Base-by-base conservation (phyloP, 176 grass and related monocot genomes). In the Phyllostachys edulis region DNA sequence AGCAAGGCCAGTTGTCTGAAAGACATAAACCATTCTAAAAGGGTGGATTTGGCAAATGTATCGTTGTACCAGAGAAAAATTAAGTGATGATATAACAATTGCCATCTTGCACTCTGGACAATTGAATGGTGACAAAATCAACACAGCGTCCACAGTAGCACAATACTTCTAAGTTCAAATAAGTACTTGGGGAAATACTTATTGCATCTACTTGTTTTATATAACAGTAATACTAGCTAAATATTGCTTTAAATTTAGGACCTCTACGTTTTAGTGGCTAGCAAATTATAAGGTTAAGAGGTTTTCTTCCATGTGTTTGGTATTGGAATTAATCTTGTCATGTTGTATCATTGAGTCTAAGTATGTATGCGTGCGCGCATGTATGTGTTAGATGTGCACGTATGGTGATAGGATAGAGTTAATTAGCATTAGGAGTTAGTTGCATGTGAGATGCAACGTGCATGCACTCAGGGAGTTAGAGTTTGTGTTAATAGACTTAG, bases 21-120 rank as follows among this genome's bases (percentile, higher is more conserved):
- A 68, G 39, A 67, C 15, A 10, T 75, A 67, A 70, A 75, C 7
- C 65, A 56, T 63, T 81, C 34, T 71, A 77, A 65, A 81, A 71
- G 5, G 59, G 65, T n/a, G 4, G 0, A 47, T 41, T 64, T 55
- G 14, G 3, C 57, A 64, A 32, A 65, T 47, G 63, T 78, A 20
- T 13, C 7, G 38, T 47, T 68, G 41, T 72, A 27, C 20, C 14
- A 62, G 29, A 75, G 26, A 42, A 26, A 56, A 80, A 52, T 50
- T 11, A 20, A 75, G n/a, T 45, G 77, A 63, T 46, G 26, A 42
- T 37, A 76, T 39, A 54, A 13, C 7, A 81, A 66, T 56, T 47
- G 49, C 26, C 60, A 68, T 14, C 29, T 49, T 62, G 16, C 34
- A 69, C n/a, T 40, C 10, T 23, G 14, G 68, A 84, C 47, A 47